Base-by-base conservation (phyloP, 1,284 basidiomycete species). In the Tilletia horrida region DNA sequence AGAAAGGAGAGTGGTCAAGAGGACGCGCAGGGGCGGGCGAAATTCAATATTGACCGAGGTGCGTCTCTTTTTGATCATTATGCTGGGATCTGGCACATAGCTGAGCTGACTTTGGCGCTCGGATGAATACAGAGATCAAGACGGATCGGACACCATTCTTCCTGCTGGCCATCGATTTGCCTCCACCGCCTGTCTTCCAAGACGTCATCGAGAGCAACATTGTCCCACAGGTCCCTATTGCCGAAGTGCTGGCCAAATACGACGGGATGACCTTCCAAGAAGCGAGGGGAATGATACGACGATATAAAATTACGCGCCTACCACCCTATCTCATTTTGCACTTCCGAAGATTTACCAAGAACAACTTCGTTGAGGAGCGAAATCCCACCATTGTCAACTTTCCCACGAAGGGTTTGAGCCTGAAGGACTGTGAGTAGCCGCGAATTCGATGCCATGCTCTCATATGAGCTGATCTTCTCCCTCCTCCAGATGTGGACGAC, bases 311-410 rank as follows among this genome's bases (percentile, higher is more conserved):
- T 73, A 89, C 90, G 69, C 86, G 86, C 25, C 85, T 98, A 67
- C 96, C 96, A 23, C 91, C 87, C 50, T 97, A 94, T 81, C 88
- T 99, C 74, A 91, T 98, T 75, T 85, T 97, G 27, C 92, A 97
- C 82, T 95, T 91, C 85, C 97, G 95, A 80, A 88, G 96, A 40
- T 99, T 98, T 83, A 96, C 92, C n/a, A 96, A 92, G 82, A 99
- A 98, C 83, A 87, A 87, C 64, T 97, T 99, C 78, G 92, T 97
- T 1, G 95, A 97, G 83, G 95, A 98, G 83, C 95, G 97, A 83
- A 98, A 99, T 80, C 94, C 94, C 2, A 99, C 96, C 1, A 94
- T 98, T 69, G 91, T 99, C 75, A 97, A 96, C 80, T 98, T 97
- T 80, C 93, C 93, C 13, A 86, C 97, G 55, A 88, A 91, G 67